Evolutionary conservation across 106 monocot species (phyloP).

Genomic region (Alisma plantagoaquatica): DNA sequence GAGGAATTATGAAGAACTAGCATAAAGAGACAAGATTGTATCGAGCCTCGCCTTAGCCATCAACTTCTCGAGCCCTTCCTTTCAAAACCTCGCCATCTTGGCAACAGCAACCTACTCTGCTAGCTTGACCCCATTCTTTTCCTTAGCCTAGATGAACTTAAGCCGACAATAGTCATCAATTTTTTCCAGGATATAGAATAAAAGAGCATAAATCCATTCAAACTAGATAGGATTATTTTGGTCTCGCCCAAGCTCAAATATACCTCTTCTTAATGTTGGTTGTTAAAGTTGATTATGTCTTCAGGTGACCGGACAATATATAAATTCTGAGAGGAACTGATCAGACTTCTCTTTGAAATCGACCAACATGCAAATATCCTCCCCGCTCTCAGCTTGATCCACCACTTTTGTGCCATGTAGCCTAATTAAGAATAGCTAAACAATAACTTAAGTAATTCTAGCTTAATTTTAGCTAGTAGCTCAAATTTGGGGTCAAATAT

Average conservation of each 20-base stretch:
- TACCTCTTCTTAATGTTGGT: slow-evolving; percentile 36
- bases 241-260: background rate
- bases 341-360: slow-evolving; percentile 56
- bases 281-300: slow-evolving; percentile 61
- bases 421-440: too few relatives aligned
- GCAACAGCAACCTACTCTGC: slow-evolving; percentile 18
- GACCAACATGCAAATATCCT: slow-evolving; percentile 11
- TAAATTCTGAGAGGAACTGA: slow-evolving; percentile 34
- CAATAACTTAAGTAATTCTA: too few relatives aligned
- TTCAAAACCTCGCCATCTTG: slow-evolving; percentile 26
- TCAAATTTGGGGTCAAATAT: too few relatives aligned
- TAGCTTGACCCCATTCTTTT: slow-evolving; percentile 29
- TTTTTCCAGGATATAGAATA: slow-evolving; percentile 33
- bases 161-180: slow-evolving; percentile 27
- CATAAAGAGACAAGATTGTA: slow-evolving; percentile 38
- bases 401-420: slow-evolving; percentile 25
- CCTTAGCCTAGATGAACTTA: slow-evolving; percentile 30
- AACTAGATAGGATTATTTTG: background rate
- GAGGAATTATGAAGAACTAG: slow-evolving; percentile 6
- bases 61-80: slow-evolving; percentile 42
- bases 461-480: too few relatives aligned
- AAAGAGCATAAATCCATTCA: background rate
- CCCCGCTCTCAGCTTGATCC: slow-evolving; percentile 18
- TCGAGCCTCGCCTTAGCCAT: slow-evolving; percentile 42
- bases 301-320: slow-evolving; percentile 34